Evolutionary conservation across 2,329 filamentous ascomycete species (phyloP).

Genomic region (Penicillium oxalicum): DNA sequence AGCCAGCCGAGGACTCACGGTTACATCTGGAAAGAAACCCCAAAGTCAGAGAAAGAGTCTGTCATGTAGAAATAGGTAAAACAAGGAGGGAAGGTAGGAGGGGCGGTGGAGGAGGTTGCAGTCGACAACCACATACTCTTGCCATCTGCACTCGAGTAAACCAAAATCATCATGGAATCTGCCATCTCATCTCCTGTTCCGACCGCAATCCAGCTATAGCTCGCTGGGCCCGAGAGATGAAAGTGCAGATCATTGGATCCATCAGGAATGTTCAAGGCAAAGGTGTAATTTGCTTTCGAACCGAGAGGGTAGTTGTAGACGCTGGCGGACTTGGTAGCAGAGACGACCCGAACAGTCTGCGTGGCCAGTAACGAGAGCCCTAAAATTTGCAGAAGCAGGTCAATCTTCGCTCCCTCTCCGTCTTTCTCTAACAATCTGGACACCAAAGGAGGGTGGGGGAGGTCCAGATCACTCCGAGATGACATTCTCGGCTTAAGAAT

Average conservation of each 20-base stretch:
- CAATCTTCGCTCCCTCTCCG: too few relatives aligned
- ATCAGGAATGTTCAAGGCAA: slow-evolving; percentile 21
- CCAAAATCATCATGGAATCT: slow-evolving; percentile 16
- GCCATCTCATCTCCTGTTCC: slow-evolving; percentile 17
- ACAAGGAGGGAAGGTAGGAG: too few relatives aligned
- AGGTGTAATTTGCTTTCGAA: slow-evolving; percentile 14
- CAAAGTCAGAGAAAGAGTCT: neutral
- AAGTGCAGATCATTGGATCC: slow-evolving; percentile 21
- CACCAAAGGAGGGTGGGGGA: too few relatives aligned
- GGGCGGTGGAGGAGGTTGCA: neutral
- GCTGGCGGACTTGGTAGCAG: slow-evolving; percentile 30
- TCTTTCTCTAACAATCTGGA: too few relatives aligned
- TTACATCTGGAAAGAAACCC: slow-evolving; percentile 8
- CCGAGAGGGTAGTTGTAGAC: slow-evolving; percentile 14
- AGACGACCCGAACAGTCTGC: neutral
- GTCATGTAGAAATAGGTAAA: neutral
- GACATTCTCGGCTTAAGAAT: too few relatives aligned
- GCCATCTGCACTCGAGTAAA: slow-evolving; percentile 12
- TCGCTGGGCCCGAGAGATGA: slow-evolving; percentile 18
- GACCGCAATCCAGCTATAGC: slow-evolving; percentile 21
- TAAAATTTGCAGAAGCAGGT: too few relatives aligned
- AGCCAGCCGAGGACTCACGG: slow-evolving; percentile 17
- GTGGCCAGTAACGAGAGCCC: neutral
- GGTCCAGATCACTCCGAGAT: too few relatives aligned
- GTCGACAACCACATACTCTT: slow-evolving; percentile 7